Base-by-base conservation (phyloP, 2,329 filamentous ascomycete species). In the Phyllosticta citriasiana region DNA sequence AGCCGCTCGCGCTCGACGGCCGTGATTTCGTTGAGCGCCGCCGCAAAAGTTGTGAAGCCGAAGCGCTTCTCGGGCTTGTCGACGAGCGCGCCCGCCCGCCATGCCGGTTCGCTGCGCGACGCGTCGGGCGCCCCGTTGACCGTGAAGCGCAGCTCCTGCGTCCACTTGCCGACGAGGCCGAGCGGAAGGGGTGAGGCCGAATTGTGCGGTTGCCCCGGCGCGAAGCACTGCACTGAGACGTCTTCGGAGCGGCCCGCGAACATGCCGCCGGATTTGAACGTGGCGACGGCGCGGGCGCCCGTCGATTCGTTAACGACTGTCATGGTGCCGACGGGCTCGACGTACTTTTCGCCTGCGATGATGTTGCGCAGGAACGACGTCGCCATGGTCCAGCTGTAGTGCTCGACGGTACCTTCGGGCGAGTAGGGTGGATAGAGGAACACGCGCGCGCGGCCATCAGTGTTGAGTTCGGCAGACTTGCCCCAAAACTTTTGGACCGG, bases 401-500 rank as follows among this genome's bases (percentile, higher is more conserved):
- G 82, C 71, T 97, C 93, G 60, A 90, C 88, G 1, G 79, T 83
- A 50, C 27, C 40, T 30, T 47, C 50, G 3, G 59, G 54, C 40
- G 25, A 50, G 10, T 53, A 25, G 3, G 54, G 47, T 2, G 65
- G 61, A 70, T 94, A 86, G 27, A 99, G 78, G 50, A 86, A 84
- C 50, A 97, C 80, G 56, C 92, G 84, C 3, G 91, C 86, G 26
- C 90, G 88, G 2, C 94, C 94, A 60, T 97, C 93, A 0, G 91
- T 97, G 63, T 89, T 94, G 64, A 99, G 85, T 74, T 99, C 94
- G 2, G 91, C 91, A 60, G 88, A 93, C 78, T 97, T 97, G 61
- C 94, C 94, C 94, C 94, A 97, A 78, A 99, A 99, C 72, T 97
- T 97, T 71, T 99, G 93, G 24, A 88, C 88, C 0, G 94, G 94